Percentiles rank a stretch among this genome's conserved stretches.
These are phyloP conservation scores for Platanthera guangdongensis DNA, from an alignment of 106 monocot genomes.

Conservation along the genomic window DNA sequence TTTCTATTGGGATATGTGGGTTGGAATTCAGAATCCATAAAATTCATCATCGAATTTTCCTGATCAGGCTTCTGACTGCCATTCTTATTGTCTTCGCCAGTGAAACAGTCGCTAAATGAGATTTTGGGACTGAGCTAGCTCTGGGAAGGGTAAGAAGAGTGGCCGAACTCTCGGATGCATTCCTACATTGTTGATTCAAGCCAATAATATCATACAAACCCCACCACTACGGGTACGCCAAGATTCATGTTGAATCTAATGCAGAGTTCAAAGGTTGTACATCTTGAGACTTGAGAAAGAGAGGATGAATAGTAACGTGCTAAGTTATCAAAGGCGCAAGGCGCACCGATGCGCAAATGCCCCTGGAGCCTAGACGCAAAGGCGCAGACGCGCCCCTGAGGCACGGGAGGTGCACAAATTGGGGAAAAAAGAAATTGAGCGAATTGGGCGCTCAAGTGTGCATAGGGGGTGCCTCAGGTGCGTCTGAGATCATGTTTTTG, in stretches of 20 bases:
- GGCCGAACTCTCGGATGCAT: slow-evolving; percentile 1
- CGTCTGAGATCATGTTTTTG: too few species aligned
- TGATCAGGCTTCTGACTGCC: not conserved
- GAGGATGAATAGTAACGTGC: too few species aligned
- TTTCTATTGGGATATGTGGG: slow-evolving; percentile 43
- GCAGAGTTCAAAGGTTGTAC: too few species aligned
- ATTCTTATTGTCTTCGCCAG: not conserved
- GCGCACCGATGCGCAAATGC: too few species aligned
- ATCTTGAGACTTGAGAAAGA: too few species aligned
- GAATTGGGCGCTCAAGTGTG: too few species aligned
- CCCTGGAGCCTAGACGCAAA: too few species aligned
- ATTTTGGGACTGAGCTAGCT: not conserved
- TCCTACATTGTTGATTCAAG: not conserved
- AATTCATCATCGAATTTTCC: slow-evolving; percentile 10
- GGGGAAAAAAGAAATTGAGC: too few species aligned
- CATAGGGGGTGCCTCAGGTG: too few species aligned
- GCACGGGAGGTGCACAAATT: too few species aligned
- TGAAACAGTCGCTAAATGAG: slow-evolving; percentile 2
- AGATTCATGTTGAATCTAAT: not conserved
- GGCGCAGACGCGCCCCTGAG: too few species aligned
- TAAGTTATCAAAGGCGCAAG: too few species aligned
- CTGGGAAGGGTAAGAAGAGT: not conserved
- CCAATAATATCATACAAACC: not conserved
- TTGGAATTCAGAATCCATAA: slow-evolving; percentile 71
- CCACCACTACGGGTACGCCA: not conserved